These are phyloP conservation scores for Chaetomium fimeti DNA, from an alignment of 495 filamentous ascomycete species.

Conservation along the genomic window DNA sequence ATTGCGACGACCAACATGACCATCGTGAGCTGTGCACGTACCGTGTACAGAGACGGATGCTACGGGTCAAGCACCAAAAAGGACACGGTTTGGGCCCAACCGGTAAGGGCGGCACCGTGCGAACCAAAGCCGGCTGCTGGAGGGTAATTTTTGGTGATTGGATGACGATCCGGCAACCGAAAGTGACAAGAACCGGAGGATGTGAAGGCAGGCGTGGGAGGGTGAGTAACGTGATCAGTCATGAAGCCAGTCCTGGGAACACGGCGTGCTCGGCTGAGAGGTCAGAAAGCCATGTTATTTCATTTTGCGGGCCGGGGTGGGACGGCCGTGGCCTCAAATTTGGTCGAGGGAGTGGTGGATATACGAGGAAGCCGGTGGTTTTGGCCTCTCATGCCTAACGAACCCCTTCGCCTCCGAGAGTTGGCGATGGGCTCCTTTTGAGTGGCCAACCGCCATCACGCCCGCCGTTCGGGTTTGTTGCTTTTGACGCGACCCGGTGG, in stretches of 20 bases:
- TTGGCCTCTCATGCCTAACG: too few relatives aligned
- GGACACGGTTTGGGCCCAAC: background rate
- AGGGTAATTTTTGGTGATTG: background rate
- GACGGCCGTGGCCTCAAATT: too few relatives aligned
- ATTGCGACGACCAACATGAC: constrained; percentile 1
- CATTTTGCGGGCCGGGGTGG: too few relatives aligned
- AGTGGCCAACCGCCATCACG: background rate
- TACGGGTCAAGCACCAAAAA: too few relatives aligned
- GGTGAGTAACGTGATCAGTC: too few relatives aligned
- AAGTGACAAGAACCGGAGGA: background rate
- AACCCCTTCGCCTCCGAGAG: too few relatives aligned
- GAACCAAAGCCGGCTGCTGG: background rate
- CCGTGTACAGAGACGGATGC: too few relatives aligned
- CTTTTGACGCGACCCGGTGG: background rate
- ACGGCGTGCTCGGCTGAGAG: background rate
- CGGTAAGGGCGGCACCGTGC: constrained; percentile 8
- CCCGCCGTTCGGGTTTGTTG: background rate
- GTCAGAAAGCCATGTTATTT: background rate
- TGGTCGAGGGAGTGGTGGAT: too few relatives aligned
- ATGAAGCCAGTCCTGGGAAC: background rate
- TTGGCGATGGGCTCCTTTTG: background rate
- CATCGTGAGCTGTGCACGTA: background rate
- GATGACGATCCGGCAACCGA: background rate
- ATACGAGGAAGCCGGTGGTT: too few relatives aligned
- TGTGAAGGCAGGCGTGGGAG: too few relatives aligned